Percentiles rank a stretch among this genome's conserved stretches.
These are phyloP conservation scores for Acer negundo DNA, from an alignment of 345 rosid genomes.

Conservation along the genomic window DNA sequence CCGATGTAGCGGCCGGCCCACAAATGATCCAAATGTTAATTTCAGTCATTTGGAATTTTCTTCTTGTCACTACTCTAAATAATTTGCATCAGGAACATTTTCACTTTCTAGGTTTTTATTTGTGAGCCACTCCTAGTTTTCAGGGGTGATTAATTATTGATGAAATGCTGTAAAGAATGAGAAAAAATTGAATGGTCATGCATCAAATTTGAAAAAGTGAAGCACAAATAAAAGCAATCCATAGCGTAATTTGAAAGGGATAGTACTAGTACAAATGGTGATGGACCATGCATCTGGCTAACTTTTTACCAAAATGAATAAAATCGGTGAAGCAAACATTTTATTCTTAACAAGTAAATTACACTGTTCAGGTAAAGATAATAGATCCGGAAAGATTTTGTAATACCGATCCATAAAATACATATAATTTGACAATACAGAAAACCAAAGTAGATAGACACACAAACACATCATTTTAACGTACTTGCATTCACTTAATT, in stretches of 20 bases:
- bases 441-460: not conserved
- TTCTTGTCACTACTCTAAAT: not conserved
- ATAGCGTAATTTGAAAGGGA: not conserved
- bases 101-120: not conserved
- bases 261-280: not conserved
- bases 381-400: not conserved
- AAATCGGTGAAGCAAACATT: not conserved
- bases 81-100: not conserved
- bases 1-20: not conserved
- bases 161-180: conserved; percentile 1
- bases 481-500: not conserved
- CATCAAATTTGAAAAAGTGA: not conserved
- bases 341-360: not conserved
- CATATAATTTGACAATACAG: not conserved
- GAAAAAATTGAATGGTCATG: not conserved
- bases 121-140: not conserved
- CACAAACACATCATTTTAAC: not conserved
- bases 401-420: not conserved
- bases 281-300: not conserved
- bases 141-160: not conserved
- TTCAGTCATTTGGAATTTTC: not conserved
- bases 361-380: not conserved
- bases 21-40: not conserved
- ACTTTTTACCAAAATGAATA: not conserved
- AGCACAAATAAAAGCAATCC: not conserved